phyloP scores from a whole-genome alignment of 148 eudicot species.

The Diospyros kaki region DNA sequence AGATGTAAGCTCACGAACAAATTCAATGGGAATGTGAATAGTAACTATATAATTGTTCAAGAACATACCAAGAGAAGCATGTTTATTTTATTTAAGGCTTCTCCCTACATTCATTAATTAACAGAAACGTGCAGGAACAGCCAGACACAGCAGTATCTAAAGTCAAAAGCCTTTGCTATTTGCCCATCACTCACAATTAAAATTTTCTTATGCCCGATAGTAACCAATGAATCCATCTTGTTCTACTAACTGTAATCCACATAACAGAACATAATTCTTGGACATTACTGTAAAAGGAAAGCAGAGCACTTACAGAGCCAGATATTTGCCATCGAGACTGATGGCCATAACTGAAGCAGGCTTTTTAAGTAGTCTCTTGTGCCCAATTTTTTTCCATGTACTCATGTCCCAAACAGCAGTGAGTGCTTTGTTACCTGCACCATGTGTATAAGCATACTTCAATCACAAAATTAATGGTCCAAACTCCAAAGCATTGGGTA shows the following conservation, averaged over 20 bases:
- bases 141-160: not conserved
- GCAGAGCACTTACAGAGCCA: constrained; percentile 68
- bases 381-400: constrained; percentile 88
- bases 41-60: not conserved
- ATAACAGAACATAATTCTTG: not conserved
- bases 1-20: no score
- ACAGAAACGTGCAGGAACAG: no score
- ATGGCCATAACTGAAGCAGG: constrained; percentile 76
- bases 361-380: constrained; percentile 64
- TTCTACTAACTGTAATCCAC: not conserved
- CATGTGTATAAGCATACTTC: not conserved
- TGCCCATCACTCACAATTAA: no score
- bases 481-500: not conserved
- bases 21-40: no score
- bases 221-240: not conserved
- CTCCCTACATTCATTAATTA: not conserved
- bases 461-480: not conserved
- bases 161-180: not conserved
- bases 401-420: constrained; percentile 92
- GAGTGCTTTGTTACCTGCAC: constrained; percentile 55
- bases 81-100: not conserved
- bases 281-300: constrained; percentile 3
- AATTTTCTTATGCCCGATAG: no score
- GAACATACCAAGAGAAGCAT: not conserved
- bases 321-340: constrained; percentile 93